phyloP scores from a whole-genome alignment of 176 grass and related monocot species.

The Oryza meyeriana region DNA sequence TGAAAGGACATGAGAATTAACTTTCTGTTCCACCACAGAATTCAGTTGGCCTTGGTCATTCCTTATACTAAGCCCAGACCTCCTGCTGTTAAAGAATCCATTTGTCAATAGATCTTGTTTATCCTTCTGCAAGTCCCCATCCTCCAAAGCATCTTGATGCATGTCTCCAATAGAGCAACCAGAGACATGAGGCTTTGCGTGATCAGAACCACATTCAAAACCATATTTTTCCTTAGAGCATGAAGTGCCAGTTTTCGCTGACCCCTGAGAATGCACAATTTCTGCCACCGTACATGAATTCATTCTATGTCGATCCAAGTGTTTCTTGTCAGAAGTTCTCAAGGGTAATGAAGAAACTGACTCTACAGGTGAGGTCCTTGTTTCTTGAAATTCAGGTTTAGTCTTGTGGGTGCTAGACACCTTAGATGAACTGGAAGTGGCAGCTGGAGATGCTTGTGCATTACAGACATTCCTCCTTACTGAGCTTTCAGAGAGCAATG shows the following conservation, averaged over 20 bases:
- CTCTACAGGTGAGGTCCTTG: constrained; percentile 61
- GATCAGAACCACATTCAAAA: constrained; percentile 29
- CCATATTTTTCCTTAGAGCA: constrained; percentile 37
- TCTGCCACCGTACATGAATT: constrained; percentile 29
- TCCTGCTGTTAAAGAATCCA: constrained; percentile 14
- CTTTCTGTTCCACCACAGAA: constrained; percentile 13
- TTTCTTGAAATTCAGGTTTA: constrained; percentile 56
- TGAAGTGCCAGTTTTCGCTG: constrained; percentile 29
- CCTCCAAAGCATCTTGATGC: constrained; percentile 24
- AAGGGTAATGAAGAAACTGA: constrained; percentile 82
- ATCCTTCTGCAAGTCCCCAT: constrained; percentile 26
- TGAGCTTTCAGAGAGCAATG: constrained; percentile 36
- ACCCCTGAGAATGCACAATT: constrained; percentile 32
- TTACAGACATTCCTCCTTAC: constrained; percentile 25
- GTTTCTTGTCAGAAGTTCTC: constrained; percentile 34
- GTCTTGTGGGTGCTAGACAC: constrained; percentile 52
- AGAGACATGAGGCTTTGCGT: constrained; percentile 27
- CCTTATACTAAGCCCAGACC: constrained; percentile 19
- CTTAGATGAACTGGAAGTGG: constrained; percentile 67
- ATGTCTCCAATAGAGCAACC: constrained; percentile 22
- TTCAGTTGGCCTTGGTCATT: constrained; percentile 22
- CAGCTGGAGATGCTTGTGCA: constrained; percentile 39
- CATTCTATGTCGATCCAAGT: constrained; percentile 34
- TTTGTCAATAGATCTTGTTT: constrained; percentile 34
- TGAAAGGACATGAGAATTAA: constrained; percentile 2